Evolutionary conservation across 108 stramenopile species (phyloP).

Genomic region (Craspedostauros australis): DNA sequence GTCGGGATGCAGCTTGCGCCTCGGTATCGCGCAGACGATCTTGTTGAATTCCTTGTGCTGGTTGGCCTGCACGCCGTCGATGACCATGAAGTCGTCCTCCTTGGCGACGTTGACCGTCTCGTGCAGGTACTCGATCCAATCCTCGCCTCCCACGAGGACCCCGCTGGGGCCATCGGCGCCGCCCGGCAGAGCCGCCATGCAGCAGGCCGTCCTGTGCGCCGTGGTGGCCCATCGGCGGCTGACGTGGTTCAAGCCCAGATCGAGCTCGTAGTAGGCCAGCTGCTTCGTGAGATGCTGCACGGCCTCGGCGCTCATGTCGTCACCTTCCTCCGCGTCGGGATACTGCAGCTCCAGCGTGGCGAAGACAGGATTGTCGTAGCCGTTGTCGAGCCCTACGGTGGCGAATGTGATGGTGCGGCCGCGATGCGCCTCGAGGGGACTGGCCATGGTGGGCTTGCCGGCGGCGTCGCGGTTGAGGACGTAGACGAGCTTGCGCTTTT

Average conservation of each 20-base stretch:
- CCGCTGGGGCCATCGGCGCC: constrained; percentile 91
- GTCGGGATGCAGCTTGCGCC: constrained; percentile 68
- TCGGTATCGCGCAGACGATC: constrained; percentile 68
- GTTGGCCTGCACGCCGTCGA: constrained; percentile 61
- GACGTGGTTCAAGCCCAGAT: constrained; percentile 98
- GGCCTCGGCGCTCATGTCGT: constrained; percentile 3
- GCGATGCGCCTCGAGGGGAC: constrained; percentile 96
- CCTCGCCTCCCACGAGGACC: constrained; percentile 93
- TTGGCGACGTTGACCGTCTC: constrained; percentile 46
- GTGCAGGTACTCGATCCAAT: constrained; percentile 90
- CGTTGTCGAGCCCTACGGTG: constrained; percentile 90
- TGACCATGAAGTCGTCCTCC: constrained; percentile 80
- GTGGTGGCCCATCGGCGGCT: constrained; percentile 82
- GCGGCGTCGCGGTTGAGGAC: constrained; percentile 82
- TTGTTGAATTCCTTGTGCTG: constrained; percentile 15
- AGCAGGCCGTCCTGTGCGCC: constrained; percentile 69
- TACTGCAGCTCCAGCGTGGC: constrained; percentile 94
- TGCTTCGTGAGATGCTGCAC: constrained; percentile 32
- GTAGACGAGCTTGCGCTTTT: constrained; percentile 97
- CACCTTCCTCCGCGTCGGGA: constrained; percentile 67
- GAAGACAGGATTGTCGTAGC: constrained; percentile 97
- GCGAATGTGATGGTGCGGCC: constrained; percentile 74
- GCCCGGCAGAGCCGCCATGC: constrained; percentile 89
- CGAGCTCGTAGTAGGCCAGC: constrained; percentile 95
- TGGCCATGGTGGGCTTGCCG: constrained; percentile 78